Evolutionary conservation across 768 basidiomycete genomes (phyloP).

Genomic region (Collybiopsis luxurians): DNA sequence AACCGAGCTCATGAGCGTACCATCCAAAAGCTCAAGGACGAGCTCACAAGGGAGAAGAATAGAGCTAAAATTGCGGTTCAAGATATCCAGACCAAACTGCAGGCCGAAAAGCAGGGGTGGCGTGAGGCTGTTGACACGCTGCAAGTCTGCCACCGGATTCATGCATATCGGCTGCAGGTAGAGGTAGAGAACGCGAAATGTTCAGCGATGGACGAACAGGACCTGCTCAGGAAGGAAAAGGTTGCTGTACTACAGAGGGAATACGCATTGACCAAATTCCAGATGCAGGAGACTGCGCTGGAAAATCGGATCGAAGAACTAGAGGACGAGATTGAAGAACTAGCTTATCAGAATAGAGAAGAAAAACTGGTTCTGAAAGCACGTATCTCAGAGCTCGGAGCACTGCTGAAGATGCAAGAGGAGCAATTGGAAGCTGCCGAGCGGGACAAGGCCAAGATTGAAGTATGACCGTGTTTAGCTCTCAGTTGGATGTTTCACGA

Average conservation of each 20-base stretch:
- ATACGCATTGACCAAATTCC: constrained; percentile 64
- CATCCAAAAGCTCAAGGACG: constrained; percentile 51
- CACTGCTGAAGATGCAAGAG: constrained; percentile 36
- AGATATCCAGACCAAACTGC: constrained; percentile 47
- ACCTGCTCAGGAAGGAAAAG: constrained; percentile 53
- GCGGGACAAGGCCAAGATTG: constrained; percentile 42
- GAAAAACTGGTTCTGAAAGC: constrained; percentile 26
- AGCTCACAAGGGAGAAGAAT: constrained; percentile 39
- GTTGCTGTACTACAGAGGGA: constrained; percentile 62
- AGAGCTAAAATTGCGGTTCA: constrained; percentile 40
- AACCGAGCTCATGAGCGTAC: constrained; percentile 64
- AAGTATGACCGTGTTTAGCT: constrained; percentile 32
- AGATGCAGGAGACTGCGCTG: constrained; percentile 58
- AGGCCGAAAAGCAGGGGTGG: constrained; percentile 56
- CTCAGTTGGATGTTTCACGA: neutral
- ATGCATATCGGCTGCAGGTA: constrained; percentile 54
- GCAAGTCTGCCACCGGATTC: constrained; percentile 60
- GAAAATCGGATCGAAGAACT: constrained; percentile 50
- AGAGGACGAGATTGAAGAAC: constrained; percentile 31
- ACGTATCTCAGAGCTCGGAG: constrained; percentile 28
- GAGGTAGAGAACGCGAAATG: constrained; percentile 53
- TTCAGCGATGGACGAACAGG: constrained; percentile 52
- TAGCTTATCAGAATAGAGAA: constrained; percentile 21
- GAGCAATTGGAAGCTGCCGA: constrained; percentile 35
- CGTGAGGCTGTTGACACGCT: constrained; percentile 60